Percentiles rank a stretch among this genome's conserved stretches.
These are phyloP conservation scores for Herpetomonas muscarum DNA, from an alignment of 208 protist species.

Conservation along the genomic window DNA sequence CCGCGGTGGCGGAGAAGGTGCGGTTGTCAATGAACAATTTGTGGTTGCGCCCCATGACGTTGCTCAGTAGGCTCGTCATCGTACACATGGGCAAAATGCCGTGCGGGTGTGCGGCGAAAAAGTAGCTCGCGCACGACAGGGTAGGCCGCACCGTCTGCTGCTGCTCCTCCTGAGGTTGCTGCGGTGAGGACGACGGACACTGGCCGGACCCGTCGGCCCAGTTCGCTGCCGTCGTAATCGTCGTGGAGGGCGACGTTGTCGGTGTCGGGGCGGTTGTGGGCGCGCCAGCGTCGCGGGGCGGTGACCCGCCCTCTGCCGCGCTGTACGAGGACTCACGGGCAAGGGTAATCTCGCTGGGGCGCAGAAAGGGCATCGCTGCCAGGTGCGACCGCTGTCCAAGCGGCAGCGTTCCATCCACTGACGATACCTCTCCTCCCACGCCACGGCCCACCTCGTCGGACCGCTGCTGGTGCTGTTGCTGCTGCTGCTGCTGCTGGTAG, in stretches of 20 bases:
- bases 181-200: neutral
- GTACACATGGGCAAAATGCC: conserved; percentile 44
- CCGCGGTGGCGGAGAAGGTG: neutral
- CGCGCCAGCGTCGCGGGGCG: no score
- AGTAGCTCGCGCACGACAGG: conserved; percentile 32
- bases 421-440: neutral
- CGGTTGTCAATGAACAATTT: conserved; percentile 37
- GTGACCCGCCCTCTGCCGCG: no score
- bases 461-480: neutral
- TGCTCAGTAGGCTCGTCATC: conserved; percentile 28
- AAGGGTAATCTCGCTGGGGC: no score
- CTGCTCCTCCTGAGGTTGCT: neutral
- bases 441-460: neutral
- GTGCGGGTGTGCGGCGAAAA: conserved; percentile 59
- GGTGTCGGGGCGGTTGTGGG: neutral
- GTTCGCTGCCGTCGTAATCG: neutral
- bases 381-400: no score
- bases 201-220: no score
- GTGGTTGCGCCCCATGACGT: conserved; percentile 18
- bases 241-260: neutral
- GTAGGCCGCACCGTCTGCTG: conserved; percentile 1
- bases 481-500: neutral
- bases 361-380: no score
- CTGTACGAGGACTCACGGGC: no score
- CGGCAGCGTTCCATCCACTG: no score